Evolutionary conservation across 352 stramenopile genomes (phyloP).

Genomic region (Halophytophthora batemanensis): DNA sequence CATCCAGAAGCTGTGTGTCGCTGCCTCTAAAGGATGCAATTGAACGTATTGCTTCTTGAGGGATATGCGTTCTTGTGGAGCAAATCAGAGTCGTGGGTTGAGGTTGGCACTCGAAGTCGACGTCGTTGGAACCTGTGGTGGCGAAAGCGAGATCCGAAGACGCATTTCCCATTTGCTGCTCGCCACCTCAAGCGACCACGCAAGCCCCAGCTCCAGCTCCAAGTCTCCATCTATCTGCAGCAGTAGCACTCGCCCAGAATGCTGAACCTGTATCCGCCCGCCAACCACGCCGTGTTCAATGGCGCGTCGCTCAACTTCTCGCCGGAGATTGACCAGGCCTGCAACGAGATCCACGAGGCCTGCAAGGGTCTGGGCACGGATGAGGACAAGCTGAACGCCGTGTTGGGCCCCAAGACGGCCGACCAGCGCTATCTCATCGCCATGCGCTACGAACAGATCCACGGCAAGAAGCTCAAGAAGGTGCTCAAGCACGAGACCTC

Average conservation of each 20-base stretch:
- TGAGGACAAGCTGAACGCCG: conserved; percentile 38
- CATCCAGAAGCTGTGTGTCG: too few relatives aligned
- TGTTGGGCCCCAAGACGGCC: conserved; percentile 53
- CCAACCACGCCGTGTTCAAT: conserved; percentile 58
- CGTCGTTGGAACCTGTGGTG: too few relatives aligned
- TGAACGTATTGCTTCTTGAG: too few relatives aligned
- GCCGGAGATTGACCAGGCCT: conserved; percentile 42
- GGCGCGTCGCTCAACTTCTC: conserved; percentile 41
- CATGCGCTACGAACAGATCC: conserved; percentile 63
- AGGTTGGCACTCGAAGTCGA: too few relatives aligned
- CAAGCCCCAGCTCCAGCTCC: conserved; percentile 4
- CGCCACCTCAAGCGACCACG: conserved; percentile 6
- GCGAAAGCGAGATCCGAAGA: too few relatives aligned
- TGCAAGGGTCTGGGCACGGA: conserved; percentile 69
- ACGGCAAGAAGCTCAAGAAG: conserved; percentile 48
- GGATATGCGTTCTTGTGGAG: too few relatives aligned
- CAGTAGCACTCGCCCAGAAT: conserved; percentile 24
- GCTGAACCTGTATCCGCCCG: conserved; percentile 77
- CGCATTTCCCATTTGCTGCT: too few relatives aligned
- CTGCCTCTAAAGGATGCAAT: too few relatives aligned
- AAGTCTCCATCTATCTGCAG: conserved; percentile 3
- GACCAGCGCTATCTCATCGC: conserved; percentile 66
- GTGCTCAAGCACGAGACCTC: conserved; percentile 64
- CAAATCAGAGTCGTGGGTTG: too few relatives aligned
- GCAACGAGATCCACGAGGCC: conserved; percentile 58